Percentiles rank a stretch among this genome's conserved stretches.
These are phyloP conservation scores for Fusarium sulawesiense DNA, from an alignment of 2,329 filamentous ascomycete species.

Conservation along the genomic window DNA sequence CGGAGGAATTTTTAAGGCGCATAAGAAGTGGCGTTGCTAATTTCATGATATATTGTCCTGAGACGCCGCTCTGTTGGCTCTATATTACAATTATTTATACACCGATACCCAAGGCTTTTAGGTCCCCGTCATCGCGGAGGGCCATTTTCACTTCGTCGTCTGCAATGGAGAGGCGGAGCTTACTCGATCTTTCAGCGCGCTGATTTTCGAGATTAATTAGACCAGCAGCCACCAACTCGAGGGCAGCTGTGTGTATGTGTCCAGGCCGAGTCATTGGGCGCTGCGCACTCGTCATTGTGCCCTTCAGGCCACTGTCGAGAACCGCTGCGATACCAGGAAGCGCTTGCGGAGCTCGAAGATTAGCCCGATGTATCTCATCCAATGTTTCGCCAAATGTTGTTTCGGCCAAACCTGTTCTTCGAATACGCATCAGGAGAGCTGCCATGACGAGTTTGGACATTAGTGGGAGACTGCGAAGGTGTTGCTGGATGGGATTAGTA, in stretches of 20 bases:
- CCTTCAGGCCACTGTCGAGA: conserved; percentile 47
- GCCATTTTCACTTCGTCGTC: conserved; percentile 93
- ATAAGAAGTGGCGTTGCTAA: conserved; percentile 12
- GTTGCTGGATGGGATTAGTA: conserved; percentile 89
- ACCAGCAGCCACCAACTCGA: conserved; percentile 87
- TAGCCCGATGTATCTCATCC: conserved; percentile 71
- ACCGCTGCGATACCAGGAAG: conserved; percentile 54
- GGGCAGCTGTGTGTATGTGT: conserved; percentile 75
- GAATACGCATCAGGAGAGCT: conserved; percentile 80
- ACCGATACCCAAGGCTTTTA: conserved; percentile 79
- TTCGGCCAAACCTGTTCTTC: conserved; percentile 86
- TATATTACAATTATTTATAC: conserved; percentile 49
- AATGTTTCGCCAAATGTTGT: conserved; percentile 89
- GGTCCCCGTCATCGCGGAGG: conserved; percentile 87
- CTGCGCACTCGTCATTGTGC: conserved; percentile 44
- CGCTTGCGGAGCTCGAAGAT: conserved; percentile 50
- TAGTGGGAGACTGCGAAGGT: conserved; percentile 83
- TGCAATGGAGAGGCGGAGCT: conserved; percentile 85
- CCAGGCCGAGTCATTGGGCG: conserved; percentile 50
- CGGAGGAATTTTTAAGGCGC: conserved; percentile 75
- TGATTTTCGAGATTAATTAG: conserved; percentile 85
- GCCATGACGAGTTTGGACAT: conserved; percentile 87
- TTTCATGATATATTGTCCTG: conserved; percentile 21
- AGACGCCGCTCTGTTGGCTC: conserved; percentile 20
- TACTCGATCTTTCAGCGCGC: conserved; percentile 85